Evolutionary conservation across 1,284 basidiomycete species (phyloP).

Genomic region (Pyrrhoderma noxium): DNA sequence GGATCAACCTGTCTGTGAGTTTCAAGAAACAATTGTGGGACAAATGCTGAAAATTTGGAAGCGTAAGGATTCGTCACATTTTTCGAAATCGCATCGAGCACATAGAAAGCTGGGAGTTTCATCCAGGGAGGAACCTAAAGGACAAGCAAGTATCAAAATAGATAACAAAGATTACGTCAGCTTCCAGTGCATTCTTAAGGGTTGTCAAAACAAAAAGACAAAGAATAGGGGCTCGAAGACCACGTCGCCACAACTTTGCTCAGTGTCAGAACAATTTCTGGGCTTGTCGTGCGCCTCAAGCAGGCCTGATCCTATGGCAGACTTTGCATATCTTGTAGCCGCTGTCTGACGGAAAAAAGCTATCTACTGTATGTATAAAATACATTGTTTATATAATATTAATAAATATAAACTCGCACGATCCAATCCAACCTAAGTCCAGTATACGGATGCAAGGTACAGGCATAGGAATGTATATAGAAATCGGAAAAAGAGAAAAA

Average conservation of each 20-base stretch:
- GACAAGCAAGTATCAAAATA: conserved; percentile 23
- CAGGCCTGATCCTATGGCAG: conserved; percentile 23
- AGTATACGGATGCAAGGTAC: conserved; percentile 10
- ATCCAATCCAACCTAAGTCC: too few species aligned
- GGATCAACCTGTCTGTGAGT: conserved; percentile 83
- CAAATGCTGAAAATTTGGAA: conserved; percentile 67
- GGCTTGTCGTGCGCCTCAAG: conserved; percentile 27
- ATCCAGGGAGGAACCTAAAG: conserved; percentile 81
- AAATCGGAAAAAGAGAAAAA: neutral
- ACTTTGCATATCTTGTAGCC: conserved; percentile 33
- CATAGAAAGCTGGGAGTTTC: conserved; percentile 91
- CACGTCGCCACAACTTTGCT: too few species aligned
- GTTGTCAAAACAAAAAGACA: neutral
- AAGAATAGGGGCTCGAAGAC: conserved; percentile 8
- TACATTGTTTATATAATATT: conserved; percentile 6
- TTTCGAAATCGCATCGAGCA: conserved; percentile 95
- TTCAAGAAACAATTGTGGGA: conserved; percentile 74
- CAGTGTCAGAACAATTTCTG: conserved; percentile 12
- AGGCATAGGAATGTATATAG: neutral
- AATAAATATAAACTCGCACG: too few species aligned
- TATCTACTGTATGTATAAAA: conserved; percentile 30
- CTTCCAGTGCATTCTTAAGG: neutral
- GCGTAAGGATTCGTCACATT: conserved; percentile 90
- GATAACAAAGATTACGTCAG: conserved; percentile 8
- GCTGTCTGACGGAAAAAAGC: conserved; percentile 21